Percentiles rank a stretch among this genome's conserved stretches.
Conservation (phyloP, 345 rosid genomes). For the Populus euphratica region DNA sequence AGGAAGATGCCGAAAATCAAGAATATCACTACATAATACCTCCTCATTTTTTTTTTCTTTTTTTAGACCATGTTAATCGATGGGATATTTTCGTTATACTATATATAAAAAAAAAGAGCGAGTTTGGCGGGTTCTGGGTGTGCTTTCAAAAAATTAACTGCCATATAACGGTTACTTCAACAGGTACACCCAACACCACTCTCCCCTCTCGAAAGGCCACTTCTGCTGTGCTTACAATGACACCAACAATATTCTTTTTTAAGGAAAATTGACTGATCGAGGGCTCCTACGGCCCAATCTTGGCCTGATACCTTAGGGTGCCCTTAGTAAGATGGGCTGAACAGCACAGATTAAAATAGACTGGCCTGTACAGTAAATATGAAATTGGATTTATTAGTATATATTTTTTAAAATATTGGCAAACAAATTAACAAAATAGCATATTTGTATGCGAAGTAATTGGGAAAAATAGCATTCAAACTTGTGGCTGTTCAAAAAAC, state of each 20-base stretch:
- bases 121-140: constrained; percentile 9
- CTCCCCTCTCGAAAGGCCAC: neutral
- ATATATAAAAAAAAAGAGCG: neutral
- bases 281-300: too few species aligned
- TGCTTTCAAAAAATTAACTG: neutral
- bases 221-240: neutral
- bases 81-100: neutral
- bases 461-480: too few species aligned
- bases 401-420: too few species aligned
- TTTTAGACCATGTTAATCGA: neutral
- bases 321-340: too few species aligned
- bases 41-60: neutral
- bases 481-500: too few species aligned
- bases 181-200: neutral
- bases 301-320: too few species aligned
- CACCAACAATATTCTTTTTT: neutral
- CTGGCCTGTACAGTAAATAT: too few species aligned
- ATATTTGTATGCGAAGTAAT: too few species aligned
- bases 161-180: constrained; percentile 9
- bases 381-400: too few species aligned
- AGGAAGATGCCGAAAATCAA: neutral
- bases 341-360: too few species aligned
- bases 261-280: neutral
- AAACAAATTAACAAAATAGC: too few species aligned
- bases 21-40: neutral